Conservation (phyloP, 331 rosid genomes). For the Ulmus americana region DNA sequence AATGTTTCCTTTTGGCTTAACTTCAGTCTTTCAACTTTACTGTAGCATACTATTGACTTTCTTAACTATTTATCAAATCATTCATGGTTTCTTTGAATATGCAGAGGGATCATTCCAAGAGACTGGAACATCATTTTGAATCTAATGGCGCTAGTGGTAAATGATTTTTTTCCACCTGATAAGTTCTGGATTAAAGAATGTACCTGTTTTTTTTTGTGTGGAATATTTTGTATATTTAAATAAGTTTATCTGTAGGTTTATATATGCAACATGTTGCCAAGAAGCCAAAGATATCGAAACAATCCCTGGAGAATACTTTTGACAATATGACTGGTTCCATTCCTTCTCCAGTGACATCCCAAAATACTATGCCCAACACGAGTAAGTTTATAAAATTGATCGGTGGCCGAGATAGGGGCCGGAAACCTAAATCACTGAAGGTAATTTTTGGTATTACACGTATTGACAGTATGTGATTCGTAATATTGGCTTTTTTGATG, state of each 20-base stretch:
- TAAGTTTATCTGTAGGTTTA: slow-evolving; percentile 51
- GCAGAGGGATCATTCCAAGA: slow-evolving; percentile 84
- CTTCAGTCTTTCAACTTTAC: background rate
- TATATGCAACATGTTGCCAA: slow-evolving; percentile 61
- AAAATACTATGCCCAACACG: slow-evolving; percentile 81
- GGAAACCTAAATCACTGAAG: slow-evolving; percentile 67
- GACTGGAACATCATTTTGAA: slow-evolving; percentile 73
- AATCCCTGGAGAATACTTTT: slow-evolving; percentile 58
- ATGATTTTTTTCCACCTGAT: slow-evolving; percentile 6
- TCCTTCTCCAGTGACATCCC: slow-evolving; percentile 94
- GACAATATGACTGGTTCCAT: slow-evolving; percentile 69
- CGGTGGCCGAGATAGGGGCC: slow-evolving; percentile 81
- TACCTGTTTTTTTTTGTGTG: slow-evolving; percentile 1
- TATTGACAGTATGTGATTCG: background rate
- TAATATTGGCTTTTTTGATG: background rate
- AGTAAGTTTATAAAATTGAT: slow-evolving; percentile 79
- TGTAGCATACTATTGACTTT: slow-evolving; percentile 11
- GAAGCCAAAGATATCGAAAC: slow-evolving; percentile 74
- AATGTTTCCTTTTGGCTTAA: background rate
- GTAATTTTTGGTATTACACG: slow-evolving; percentile 35
- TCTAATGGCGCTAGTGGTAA: slow-evolving; percentile 81
- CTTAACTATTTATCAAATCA: slow-evolving; percentile 13
- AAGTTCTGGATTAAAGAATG: slow-evolving; percentile 11
- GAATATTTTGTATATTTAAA: slow-evolving; percentile 14
- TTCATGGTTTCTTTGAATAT: slow-evolving; percentile 26